These are phyloP conservation scores for Trichothecium roseum DNA, from an alignment of 2,329 filamentous ascomycete genomes.

Conservation along the genomic window DNA sequence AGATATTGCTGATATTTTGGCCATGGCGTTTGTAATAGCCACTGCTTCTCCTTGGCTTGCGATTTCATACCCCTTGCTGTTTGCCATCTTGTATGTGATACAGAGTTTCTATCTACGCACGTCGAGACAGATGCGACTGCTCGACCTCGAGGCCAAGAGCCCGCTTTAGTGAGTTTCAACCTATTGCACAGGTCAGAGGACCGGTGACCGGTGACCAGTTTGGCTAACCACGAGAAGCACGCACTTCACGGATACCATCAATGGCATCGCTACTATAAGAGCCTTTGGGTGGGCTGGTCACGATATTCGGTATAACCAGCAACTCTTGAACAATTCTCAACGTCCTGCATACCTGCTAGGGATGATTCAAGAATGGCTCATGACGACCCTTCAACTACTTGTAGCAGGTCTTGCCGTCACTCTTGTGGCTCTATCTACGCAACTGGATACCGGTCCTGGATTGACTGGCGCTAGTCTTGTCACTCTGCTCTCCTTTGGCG, in stretches of 20 bases:
- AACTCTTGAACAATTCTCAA: conserved; percentile 41
- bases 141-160: conserved; percentile 52
- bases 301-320: conserved; percentile 30
- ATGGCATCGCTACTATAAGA: conserved; percentile 41
- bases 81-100: conserved; percentile 33
- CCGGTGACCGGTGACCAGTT: too few species aligned
- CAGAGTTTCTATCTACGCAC: conserved; percentile 51
- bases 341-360: conserved; percentile 44
- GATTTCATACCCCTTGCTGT: conserved; percentile 38
- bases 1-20: conserved; percentile 18
- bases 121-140: conserved; percentile 46
- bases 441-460: conserved; percentile 19
- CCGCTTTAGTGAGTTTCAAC: conserved; percentile 36
- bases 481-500: conserved; percentile 24
- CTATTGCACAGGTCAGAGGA: neutral
- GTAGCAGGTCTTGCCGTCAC: conserved; percentile 34
- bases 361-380: conserved; percentile 47
- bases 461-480: conserved; percentile 26
- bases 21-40: conserved; percentile 37
- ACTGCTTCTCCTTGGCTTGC: conserved; percentile 31
- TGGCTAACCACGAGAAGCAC: conserved; percentile 12
- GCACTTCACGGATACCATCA: conserved; percentile 43
- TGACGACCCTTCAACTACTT: conserved; percentile 35
- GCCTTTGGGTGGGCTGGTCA: conserved; percentile 42
- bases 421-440: conserved; percentile 34